Percentiles rank a stretch among this genome's conserved stretches.
These are phyloP conservation scores for Nephelium lappaceum DNA, from an alignment of 345 rosid genomes.

Conservation along the genomic window DNA sequence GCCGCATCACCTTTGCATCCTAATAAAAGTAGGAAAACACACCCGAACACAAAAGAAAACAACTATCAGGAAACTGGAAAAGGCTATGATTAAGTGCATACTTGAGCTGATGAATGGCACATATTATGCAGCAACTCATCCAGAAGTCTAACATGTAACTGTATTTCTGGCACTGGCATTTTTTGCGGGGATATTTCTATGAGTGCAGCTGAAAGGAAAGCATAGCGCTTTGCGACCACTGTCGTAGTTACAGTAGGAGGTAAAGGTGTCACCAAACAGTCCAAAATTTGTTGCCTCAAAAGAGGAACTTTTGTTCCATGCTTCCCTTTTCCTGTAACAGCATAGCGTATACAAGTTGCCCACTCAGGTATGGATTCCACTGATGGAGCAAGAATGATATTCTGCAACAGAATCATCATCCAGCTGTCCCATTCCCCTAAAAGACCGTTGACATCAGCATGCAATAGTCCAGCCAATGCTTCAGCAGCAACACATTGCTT, in stretches of 20 bases:
- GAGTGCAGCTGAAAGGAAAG: conserved; percentile 90
- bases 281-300: conserved; percentile 79
- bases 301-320: conserved; percentile 77
- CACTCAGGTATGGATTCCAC: conserved; percentile 97
- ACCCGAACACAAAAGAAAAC: background rate
- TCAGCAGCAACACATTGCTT: conserved; percentile 99
- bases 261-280: conserved; percentile 76
- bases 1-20: background rate
- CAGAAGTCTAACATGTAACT: conserved; percentile 69
- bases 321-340: conserved; percentile 98
- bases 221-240: conserved; percentile 91
- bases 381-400: conserved; percentile 76
- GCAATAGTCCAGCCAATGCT: conserved; percentile 91
- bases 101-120: conserved; percentile 98
- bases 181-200: conserved; percentile 85
- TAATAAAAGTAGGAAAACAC: background rate
- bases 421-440: conserved; percentile 85
- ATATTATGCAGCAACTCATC: conserved; percentile 78
- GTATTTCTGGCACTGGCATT: conserved; percentile 76
- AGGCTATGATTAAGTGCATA: conserved; percentile 9
- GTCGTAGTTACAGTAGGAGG: conserved; percentile 84
- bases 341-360: conserved; percentile 97
- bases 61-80: background rate
- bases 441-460: conserved; percentile 89
- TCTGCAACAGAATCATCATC: conserved; percentile 86